phyloP scores from a whole-genome alignment of 306 rosid genomes.

The Dicorynia guianensis region DNA sequence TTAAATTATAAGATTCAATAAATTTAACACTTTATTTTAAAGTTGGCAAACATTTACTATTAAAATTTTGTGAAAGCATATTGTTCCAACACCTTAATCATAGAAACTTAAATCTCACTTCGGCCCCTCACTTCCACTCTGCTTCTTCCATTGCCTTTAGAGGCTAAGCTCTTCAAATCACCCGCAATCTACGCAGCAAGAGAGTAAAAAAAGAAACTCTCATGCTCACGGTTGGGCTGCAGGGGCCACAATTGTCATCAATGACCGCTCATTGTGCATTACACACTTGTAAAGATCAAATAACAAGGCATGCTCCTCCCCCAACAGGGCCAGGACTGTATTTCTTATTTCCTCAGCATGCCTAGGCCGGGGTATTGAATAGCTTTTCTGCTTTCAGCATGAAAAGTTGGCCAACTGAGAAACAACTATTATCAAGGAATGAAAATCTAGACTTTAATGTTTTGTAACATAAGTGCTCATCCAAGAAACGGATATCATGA shows the following conservation, averaged over 20 bases:
- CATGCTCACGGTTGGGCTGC: slow-evolving; percentile 30
- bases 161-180: slow-evolving; percentile 26
- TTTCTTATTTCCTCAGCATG: slow-evolving; percentile 38
- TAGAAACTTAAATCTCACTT: slow-evolving; percentile 20
- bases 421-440: slow-evolving; percentile 10
- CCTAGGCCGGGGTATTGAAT: slow-evolving; percentile 38
- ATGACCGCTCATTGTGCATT: slow-evolving; percentile 1
- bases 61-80: too few species aligned
- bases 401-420: slow-evolving; percentile 20
- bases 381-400: slow-evolving; percentile 38
- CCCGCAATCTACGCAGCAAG: slow-evolving; percentile 51
- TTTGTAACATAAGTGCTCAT: not conserved
- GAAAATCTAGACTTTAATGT: slow-evolving; percentile 20
- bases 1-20: too few species aligned
- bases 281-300: not conserved
- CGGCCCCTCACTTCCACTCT: slow-evolving; percentile 44
- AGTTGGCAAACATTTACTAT: too few species aligned
- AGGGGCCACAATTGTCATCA: slow-evolving; percentile 33
- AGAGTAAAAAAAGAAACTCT: slow-evolving; percentile 26
- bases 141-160: slow-evolving; percentile 28
- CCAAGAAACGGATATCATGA: not conserved
- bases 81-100: slow-evolving; percentile 40
- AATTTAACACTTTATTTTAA: too few species aligned
- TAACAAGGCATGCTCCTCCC: slow-evolving; percentile 17
- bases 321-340: not conserved